phyloP scores from a whole-genome alignment of 345 rosid genomes.

The Populus pruinosa region DNA sequence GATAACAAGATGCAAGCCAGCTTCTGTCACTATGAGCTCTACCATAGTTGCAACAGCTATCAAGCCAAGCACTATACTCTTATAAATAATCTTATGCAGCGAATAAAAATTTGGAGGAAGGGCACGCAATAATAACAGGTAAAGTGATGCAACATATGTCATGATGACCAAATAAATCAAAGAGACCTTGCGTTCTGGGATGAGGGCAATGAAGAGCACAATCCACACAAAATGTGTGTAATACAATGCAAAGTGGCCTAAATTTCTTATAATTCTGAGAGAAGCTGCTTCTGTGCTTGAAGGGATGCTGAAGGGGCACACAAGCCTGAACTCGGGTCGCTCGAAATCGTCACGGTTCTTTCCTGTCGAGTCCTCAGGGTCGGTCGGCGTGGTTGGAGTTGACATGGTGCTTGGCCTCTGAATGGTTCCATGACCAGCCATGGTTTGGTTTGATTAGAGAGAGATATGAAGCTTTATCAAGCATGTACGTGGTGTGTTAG shows the following conservation, averaged over 20 bases:
- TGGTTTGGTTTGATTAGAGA: not conserved
- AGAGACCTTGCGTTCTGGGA: constrained; percentile 24
- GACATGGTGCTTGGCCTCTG: constrained; percentile 6
- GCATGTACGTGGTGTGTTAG: too few relatives aligned
- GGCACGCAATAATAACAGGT: constrained; percentile 11
- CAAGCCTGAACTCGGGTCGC: not conserved
- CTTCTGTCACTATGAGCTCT: constrained; percentile 16
- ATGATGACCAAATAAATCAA: constrained; percentile 12
- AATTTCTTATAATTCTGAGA: constrained; percentile 16
- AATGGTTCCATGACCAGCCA: constrained; percentile 2
- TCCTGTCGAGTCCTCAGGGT: not conserved
- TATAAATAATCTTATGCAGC: constrained; percentile 9
- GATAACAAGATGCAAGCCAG: constrained; percentile 22
- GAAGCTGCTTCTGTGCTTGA: constrained; percentile 17
- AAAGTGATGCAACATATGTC: constrained; percentile 15
- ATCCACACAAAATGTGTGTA: constrained; percentile 29
- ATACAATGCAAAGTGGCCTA: constrained; percentile 15
- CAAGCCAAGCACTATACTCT: constrained; percentile 16
- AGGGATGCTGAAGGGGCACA: constrained; percentile 12
- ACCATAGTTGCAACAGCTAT: constrained; percentile 6
- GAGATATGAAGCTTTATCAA: too few relatives aligned
- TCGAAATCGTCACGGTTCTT: not conserved
- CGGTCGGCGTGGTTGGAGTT: not conserved
- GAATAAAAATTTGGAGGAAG: constrained; percentile 13
- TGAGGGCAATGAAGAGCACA: constrained; percentile 21